These are phyloP conservation scores for Garcia nutans DNA, from an alignment of 345 rosid species.

Conservation along the genomic window DNA sequence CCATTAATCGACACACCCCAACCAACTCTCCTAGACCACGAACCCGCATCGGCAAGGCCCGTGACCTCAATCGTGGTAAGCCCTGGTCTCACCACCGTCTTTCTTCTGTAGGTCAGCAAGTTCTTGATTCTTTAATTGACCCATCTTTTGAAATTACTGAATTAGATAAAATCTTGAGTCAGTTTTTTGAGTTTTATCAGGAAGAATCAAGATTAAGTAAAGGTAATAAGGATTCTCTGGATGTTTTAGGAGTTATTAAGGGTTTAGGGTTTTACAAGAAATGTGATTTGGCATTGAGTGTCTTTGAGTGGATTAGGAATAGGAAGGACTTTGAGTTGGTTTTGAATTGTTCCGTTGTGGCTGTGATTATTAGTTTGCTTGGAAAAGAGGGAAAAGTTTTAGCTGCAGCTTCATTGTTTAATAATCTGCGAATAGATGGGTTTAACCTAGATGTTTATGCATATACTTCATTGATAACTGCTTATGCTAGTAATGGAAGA, in stretches of 20 bases:
- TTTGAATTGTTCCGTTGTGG: slow-evolving; percentile 57
- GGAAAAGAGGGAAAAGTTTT: slow-evolving; percentile 64
- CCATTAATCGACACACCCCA: slow-evolving; percentile 5
- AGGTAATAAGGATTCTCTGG: slow-evolving; percentile 30
- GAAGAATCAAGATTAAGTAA: slow-evolving; percentile 28
- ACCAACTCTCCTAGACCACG: slow-evolving; percentile 36
- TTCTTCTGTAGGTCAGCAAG: slow-evolving; percentile 60
- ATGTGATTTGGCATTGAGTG: slow-evolving; percentile 55
- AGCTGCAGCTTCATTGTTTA: slow-evolving; percentile 57
- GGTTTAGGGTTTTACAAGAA: slow-evolving; percentile 76
- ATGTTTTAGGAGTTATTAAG: slow-evolving; percentile 64
- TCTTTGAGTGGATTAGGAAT: slow-evolving; percentile 73
- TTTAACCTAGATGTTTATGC: slow-evolving; percentile 70
- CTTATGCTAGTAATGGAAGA: slow-evolving; percentile 66
- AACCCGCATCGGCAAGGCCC: slow-evolving; percentile 59
- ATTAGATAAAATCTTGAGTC: slow-evolving; percentile 40
- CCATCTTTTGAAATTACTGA: slow-evolving; percentile 49
- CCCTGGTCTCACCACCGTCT: slow-evolving; percentile 71
- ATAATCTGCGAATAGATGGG: slow-evolving; percentile 51
- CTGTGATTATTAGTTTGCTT: slow-evolving; percentile 61
- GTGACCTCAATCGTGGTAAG: slow-evolving; percentile 69
- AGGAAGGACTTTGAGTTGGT: slow-evolving; percentile 38
- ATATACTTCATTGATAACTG: slow-evolving; percentile 75
- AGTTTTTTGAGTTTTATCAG: slow-evolving; percentile 36
- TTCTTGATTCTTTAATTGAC: slow-evolving; percentile 53